Percentiles rank a stretch among this genome's conserved stretches.
Conservation (phyloP, 495 filamentous ascomycete species). For the Aspergillus cavernicola region DNA sequence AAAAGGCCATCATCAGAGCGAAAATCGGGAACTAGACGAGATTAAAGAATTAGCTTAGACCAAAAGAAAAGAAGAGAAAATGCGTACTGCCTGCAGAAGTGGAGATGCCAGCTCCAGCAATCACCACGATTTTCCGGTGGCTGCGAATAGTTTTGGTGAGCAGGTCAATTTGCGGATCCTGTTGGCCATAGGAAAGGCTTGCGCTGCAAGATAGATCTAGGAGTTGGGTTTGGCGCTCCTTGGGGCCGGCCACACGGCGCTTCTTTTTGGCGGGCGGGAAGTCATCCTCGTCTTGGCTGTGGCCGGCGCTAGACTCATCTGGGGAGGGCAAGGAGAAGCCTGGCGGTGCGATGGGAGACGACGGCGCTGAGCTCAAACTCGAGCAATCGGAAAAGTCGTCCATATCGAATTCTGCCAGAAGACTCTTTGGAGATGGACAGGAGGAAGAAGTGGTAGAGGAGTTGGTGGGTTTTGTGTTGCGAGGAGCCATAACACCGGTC, state of each 20-base stretch:
- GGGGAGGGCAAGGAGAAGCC: slow-evolving; percentile 51
- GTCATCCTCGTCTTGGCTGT: slow-evolving; percentile 50
- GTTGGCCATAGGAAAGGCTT: slow-evolving; percentile 41
- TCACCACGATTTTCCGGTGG: slow-evolving; percentile 92
- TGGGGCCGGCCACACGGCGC: slow-evolving; percentile 61
- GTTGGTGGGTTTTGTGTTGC: slow-evolving; percentile 8
- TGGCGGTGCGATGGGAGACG: slow-evolving; percentile 57
- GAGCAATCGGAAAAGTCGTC: slow-evolving; percentile 49
- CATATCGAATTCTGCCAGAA: slow-evolving; percentile 27
- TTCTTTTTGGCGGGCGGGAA: slow-evolving; percentile 70
- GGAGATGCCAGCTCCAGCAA: slow-evolving; percentile 95
- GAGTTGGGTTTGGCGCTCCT: slow-evolving; percentile 71
- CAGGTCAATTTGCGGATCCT: slow-evolving; percentile 58
- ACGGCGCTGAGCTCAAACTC: slow-evolving; percentile 52
- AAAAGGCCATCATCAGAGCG: slow-evolving; percentile 88
- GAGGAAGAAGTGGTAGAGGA: neutral
- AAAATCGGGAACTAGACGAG: slow-evolving; percentile 81
- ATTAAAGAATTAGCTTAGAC: neutral
- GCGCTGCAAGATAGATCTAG: slow-evolving; percentile 60
- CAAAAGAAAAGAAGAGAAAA: slow-evolving; percentile 38
- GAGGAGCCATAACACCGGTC: slow-evolving; percentile 13
- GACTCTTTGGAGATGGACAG: slow-evolving; percentile 9
- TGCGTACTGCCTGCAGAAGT: slow-evolving; percentile 90
- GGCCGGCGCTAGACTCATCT: slow-evolving; percentile 41
- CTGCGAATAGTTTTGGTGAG: slow-evolving; percentile 75